Conservation (phyloP, 2,329 filamentous ascomycete species). For the Penicillium vulpinum region DNA sequence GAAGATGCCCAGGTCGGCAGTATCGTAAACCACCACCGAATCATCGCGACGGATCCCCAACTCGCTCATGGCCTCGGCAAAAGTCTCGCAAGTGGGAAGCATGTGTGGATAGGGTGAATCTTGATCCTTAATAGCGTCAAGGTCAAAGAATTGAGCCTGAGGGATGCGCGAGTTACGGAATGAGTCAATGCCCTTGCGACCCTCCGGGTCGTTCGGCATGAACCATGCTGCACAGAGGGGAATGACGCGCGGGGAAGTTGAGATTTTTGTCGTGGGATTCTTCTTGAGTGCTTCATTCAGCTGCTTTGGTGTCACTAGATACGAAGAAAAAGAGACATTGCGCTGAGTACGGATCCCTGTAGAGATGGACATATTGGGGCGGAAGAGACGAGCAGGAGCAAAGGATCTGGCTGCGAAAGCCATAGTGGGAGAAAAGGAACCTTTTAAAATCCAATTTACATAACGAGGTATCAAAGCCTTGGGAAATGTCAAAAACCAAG, state of each 20-base stretch:
- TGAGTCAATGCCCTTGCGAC: conserved; percentile 73
- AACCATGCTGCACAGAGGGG: conserved; percentile 95
- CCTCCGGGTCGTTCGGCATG: conserved; percentile 78
- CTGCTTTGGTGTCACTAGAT: conserved; percentile 82
- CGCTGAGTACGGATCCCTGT: conserved; percentile 40
- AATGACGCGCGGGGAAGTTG: conserved; percentile 78
- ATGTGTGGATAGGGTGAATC: conserved; percentile 93
- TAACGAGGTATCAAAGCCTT: conserved; percentile 15
- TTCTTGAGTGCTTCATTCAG: conserved; percentile 78
- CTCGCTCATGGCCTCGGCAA: conserved; percentile 83
- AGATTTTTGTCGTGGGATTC: conserved; percentile 76
- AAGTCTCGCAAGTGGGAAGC: conserved; percentile 78
- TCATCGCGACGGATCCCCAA: conserved; percentile 86
- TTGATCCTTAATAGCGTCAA: conserved; percentile 87
- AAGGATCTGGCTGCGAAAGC: conserved; percentile 34
- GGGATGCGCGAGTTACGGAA: conserved; percentile 85
- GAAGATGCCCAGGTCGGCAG: conserved; percentile 87
- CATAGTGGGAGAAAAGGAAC: conserved; percentile 28
- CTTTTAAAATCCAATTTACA: conserved; percentile 27
- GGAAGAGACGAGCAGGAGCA: conserved; percentile 26
- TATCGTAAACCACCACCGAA: conserved; percentile 90
- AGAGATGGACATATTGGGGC: conserved; percentile 28
- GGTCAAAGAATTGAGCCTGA: conserved; percentile 89
- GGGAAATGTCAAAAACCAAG: background rate
- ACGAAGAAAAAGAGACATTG: conserved; percentile 66